Percentiles rank a stretch among this genome's conserved stretches.
Evolutionary conservation across 352 stramenopile species (phyloP).

Genomic region (Phytophthora citrophthora): DNA sequence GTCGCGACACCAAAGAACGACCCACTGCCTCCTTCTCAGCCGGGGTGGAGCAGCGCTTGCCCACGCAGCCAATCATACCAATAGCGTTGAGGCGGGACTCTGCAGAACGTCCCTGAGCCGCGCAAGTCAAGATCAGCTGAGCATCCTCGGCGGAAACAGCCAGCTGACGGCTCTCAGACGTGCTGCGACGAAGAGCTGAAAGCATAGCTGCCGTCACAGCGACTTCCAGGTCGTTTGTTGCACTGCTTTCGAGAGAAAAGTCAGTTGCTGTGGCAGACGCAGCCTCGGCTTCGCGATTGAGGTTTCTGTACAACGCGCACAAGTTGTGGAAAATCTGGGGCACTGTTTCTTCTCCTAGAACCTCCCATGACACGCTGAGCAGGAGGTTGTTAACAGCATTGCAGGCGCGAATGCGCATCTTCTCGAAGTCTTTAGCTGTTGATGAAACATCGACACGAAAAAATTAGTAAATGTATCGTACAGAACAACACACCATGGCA

Average conservation of each 20-base stretch:
- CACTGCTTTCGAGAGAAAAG: constrained; percentile 42
- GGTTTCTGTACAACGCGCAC: constrained; percentile 73
- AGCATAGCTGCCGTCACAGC: constrained; percentile 77
- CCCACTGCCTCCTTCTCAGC: constrained; percentile 80
- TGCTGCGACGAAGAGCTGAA: constrained; percentile 70
- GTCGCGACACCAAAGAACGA: constrained; percentile 55
- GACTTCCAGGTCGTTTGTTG: constrained; percentile 69
- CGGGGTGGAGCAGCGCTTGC: constrained; percentile 66
- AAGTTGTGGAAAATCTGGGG: constrained; percentile 83
- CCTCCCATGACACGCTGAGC: constrained; percentile 61
- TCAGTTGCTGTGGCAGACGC: constrained; percentile 29
- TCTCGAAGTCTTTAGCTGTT: constrained; percentile 71
- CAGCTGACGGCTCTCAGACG: constrained; percentile 56
- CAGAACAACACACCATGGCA: neutral
- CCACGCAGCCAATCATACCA: constrained; percentile 79
- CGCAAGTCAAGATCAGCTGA: constrained; percentile 69
- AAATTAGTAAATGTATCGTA: constrained; percentile 8
- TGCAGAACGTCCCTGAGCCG: constrained; percentile 62
- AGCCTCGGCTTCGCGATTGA: constrained; percentile 49
- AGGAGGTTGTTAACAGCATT: constrained; percentile 88
- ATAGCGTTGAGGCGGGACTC: constrained; percentile 81
- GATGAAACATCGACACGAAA: constrained; percentile 9
- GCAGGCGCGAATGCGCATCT: constrained; percentile 81
- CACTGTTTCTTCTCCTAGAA: constrained; percentile 59
- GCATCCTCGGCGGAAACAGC: constrained; percentile 65